These are phyloP conservation scores for Avena eriantha DNA, from an alignment of 176 grass and related monocot genomes.

Conservation along the genomic window DNA sequence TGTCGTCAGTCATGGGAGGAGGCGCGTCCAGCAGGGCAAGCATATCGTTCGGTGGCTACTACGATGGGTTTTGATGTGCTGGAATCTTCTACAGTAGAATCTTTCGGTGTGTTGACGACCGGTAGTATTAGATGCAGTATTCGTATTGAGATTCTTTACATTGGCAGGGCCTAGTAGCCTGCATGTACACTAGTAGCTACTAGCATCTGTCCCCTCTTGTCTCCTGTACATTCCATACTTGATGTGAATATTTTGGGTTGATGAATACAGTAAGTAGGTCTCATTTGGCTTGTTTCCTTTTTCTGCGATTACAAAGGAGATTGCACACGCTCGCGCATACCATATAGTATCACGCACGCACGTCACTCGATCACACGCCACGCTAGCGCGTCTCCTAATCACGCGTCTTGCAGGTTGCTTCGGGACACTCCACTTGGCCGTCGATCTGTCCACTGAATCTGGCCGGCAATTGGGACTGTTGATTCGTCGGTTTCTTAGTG, in stretches of 20 bases:
- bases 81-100: neutral
- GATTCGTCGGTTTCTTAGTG: constrained; percentile 33
- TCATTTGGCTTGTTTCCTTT: neutral
- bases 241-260: constrained; percentile 1
- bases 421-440: neutral
- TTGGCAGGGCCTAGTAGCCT: neutral
- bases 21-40: constrained; percentile 61
- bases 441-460: constrained; percentile 20
- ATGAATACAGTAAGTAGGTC: neutral
- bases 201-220: neutral
- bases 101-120: neutral
- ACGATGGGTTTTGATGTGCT: constrained; percentile 55
- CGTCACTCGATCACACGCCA: neutral
- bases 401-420: neutral
- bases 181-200: neutral
- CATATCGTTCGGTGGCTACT: constrained; percentile 81
- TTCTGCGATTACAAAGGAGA: neutral
- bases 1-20: constrained; percentile 67
- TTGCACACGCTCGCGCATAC: too few relatives aligned
- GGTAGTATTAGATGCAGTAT: neutral
- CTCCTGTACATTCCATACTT: neutral
- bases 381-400: neutral
- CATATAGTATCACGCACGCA: neutral
- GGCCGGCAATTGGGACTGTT: neutral
- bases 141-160: constrained; percentile 27